These are phyloP conservation scores for Capsicum pubescens DNA, from an alignment of 257 asterid species.

Conservation along the genomic window DNA sequence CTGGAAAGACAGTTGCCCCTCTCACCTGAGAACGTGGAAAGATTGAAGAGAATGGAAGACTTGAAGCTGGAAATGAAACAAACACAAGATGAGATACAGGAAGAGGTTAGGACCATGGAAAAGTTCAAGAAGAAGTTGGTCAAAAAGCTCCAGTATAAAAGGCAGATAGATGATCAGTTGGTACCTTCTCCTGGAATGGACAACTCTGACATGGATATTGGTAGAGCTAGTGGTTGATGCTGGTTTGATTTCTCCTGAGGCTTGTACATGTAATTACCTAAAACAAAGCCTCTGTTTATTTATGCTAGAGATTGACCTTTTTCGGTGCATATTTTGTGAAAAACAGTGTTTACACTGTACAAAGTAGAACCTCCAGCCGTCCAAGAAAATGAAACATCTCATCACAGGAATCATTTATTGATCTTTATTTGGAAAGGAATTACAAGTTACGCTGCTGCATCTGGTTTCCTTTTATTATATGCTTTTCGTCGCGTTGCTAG, in stretches of 20 bases:
- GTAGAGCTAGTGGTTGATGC: not conserved
- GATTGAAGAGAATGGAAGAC: constrained; percentile 13
- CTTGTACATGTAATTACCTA: not conserved
- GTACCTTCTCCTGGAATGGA: not conserved
- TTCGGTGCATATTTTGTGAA: not conserved
- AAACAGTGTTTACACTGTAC: not conserved
- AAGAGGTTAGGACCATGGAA: not conserved
- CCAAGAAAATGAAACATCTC: not conserved
- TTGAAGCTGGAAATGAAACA: constrained; percentile 21
- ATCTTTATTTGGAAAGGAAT: not conserved
- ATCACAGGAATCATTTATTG: not conserved
- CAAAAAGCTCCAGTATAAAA: not conserved
- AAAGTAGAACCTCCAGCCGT: not conserved
- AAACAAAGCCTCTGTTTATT: not conserved
- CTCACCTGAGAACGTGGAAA: not conserved
- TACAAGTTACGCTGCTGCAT: not conserved
- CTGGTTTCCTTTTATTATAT: not conserved
- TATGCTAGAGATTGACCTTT: not conserved
- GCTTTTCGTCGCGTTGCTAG: not conserved
- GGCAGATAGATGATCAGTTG: not conserved
- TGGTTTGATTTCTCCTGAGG: not conserved
- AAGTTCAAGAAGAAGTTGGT: not conserved
- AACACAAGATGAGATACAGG: not conserved
- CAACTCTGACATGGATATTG: not conserved
- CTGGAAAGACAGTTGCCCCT: not conserved